Base-by-base conservation (phyloP, 495 filamentous ascomycete species). In the Pyrenopolyporus hunteri region DNA sequence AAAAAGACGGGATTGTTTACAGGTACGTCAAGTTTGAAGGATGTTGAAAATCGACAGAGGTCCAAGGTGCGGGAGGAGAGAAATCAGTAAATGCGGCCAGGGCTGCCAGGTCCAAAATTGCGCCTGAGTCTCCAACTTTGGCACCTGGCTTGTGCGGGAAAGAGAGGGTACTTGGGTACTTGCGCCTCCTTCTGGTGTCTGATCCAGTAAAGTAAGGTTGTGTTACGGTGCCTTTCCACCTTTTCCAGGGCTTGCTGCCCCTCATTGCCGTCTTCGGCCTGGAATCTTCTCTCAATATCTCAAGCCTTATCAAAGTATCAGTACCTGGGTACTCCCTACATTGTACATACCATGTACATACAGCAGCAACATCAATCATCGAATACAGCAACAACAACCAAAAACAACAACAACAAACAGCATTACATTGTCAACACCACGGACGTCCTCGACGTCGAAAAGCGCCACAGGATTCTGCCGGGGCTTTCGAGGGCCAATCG, bases 11-110 rank as follows among this genome's bases (percentile, higher is more conserved):
- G 63, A 66, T 70, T 76, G 73, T 71, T 71, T 71, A 71, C 69
- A 62, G 57, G 63, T 57, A 58, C 52, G 66, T 59, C 48, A 59
- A 62, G 49, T 52, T 45, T 56, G 48, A 63, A 59, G 48, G 48
- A 46, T 59, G 57, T 67, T 69, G 66, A 71, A 71, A 71, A 67
- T 71, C 65, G 31, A 68, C 65, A n/a, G 68, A 70, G 63, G 66
- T 69, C 69, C 67, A 68, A 63, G 66, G 66, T 69, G 69, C 63
- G 69, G 66, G 69, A 69, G 69, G 69, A 71, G 69, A 71, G 69
- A 71, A 71, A 66, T 67, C 61, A 68, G 51, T 59, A 66, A 37
- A 53, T 39, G 64, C 40, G 50, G 61, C 54, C 58, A 64, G 68
- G 55, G 62, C 66, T 67, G 59, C 57, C 59, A 54, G 53, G 52